These are phyloP conservation scores for Trypanosoma caninum DNA, from an alignment of 208 protist species.

Conservation along the genomic window DNA sequence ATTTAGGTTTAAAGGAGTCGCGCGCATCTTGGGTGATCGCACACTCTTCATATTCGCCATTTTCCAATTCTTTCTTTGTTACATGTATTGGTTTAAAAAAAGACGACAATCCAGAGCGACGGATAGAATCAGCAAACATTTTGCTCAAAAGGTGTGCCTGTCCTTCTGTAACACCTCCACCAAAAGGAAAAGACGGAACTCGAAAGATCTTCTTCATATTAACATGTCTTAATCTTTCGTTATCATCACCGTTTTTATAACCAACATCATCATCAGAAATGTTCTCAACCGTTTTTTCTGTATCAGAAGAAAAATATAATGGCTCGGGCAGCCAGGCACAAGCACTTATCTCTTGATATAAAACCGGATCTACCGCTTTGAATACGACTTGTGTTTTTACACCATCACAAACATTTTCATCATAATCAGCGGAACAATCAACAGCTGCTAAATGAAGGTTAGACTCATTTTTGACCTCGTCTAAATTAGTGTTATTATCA, in stretches of 20 bases:
- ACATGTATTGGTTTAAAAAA: constrained; percentile 37
- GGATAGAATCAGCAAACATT: constrained; percentile 39
- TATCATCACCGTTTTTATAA: constrained; percentile 25
- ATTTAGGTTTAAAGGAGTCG: constrained; percentile 46
- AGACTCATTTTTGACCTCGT: not conserved
- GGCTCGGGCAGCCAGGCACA: constrained; percentile 78
- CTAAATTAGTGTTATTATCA: not conserved
- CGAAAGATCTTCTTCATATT: constrained; percentile 36
- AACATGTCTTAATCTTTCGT: not conserved
- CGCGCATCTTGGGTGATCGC: constrained; percentile 27
- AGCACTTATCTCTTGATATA: constrained; percentile 55
- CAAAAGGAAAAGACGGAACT: constrained; percentile 82
- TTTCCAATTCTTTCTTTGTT: constrained; percentile 39
- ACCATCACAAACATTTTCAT: constrained; percentile 66
- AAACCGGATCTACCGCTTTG: constrained; percentile 52
- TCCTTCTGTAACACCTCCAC: constrained; percentile 74
- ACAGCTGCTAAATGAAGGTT: not conserved
- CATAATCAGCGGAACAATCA: constrained; percentile 30
- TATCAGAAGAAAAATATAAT: constrained; percentile 41
- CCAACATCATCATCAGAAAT: constrained; percentile 28
- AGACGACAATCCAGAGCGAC: constrained; percentile 12
- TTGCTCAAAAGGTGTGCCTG: constrained; percentile 48
- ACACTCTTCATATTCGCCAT: constrained; percentile 41
- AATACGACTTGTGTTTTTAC: constrained; percentile 78
- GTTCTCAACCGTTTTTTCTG: constrained; percentile 21